A percentile compares a stretch with the other conserved stretches of the same genome.
Evolutionary conservation across 768 basidiomycete genomes (phyloP).

Genomic region (Auricularia cornea): DNA sequence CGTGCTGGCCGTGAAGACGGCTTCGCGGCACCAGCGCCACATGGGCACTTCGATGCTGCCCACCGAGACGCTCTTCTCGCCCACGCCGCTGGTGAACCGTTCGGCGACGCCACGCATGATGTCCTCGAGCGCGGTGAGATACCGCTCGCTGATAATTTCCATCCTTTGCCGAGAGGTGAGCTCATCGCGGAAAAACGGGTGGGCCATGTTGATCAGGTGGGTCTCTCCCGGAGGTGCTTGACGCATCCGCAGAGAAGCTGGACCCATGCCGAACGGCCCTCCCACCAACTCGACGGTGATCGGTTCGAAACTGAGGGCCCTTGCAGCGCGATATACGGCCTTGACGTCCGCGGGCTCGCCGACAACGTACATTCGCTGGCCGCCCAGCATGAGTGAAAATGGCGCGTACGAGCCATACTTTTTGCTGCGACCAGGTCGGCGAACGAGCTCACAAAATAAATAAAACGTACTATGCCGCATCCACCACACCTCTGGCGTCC

Average conservation of each 20-base stretch:
- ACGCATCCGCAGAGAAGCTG: not conserved
- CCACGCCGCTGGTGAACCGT: not conserved
- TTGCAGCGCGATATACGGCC: not conserved
- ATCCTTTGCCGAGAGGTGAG: not conserved
- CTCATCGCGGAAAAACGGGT: not conserved
- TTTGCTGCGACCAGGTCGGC: not conserved
- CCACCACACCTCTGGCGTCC: not conserved
- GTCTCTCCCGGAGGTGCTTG: not conserved
- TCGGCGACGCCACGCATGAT: not conserved
- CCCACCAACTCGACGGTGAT: not conserved
- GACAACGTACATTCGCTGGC: not conserved
- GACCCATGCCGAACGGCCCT: not conserved
- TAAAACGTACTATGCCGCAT: not conserved
- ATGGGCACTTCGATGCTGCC: not conserved
- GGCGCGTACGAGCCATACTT: not conserved
- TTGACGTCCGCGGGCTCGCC: not conserved
- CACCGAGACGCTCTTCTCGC: not conserved
- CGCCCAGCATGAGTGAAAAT: not conserved
- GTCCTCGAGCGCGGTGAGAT: not conserved
- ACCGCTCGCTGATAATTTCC: not conserved
- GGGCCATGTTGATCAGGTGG: not conserved
- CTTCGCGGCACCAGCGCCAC: not conserved
- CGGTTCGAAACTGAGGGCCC: not conserved
- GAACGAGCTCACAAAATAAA: not conserved
- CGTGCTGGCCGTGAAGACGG: not conserved